Percentiles rank a stretch among this genome's conserved stretches.
These are phyloP conservation scores for Lachnellula suecica DNA, from an alignment of 2,329 filamentous ascomycete species.

Conservation along the genomic window DNA sequence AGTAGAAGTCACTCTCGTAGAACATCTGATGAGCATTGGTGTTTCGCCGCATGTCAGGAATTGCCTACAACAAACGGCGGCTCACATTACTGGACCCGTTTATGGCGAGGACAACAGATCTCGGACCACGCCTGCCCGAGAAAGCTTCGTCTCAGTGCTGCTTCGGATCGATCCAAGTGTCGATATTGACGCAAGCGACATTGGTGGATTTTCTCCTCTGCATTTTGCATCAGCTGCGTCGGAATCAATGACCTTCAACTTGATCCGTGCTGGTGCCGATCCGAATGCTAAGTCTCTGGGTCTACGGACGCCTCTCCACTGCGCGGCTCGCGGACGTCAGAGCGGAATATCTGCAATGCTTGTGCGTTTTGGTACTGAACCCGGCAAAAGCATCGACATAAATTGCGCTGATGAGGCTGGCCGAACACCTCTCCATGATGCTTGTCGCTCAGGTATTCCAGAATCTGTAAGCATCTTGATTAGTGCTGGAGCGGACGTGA, in stretches of 20 bases:
- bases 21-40: conserved; percentile 5
- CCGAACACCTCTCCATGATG: conserved; percentile 14
- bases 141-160: neutral
- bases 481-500: conserved; percentile 4
- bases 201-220: conserved; percentile 16
- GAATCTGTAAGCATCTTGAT: conserved; percentile 14
- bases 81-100: neutral
- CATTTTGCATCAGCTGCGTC: conserved; percentile 8
- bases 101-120: conserved; percentile 1
- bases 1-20: neutral
- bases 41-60: neutral
- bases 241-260: neutral
- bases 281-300: neutral
- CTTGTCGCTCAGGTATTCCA: conserved; percentile 12
- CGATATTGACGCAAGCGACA: conserved; percentile 16
- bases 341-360: neutral
- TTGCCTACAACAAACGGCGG: neutral
- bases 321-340: neutral
- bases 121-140: conserved; percentile 15
- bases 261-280: neutral
- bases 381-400: neutral
- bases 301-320: neutral
- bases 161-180: conserved; percentile 4
- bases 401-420: conserved; percentile 1
- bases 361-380: neutral